Percentiles rank a stretch among this genome's conserved stretches.
Evolutionary conservation across 1,284 basidiomycete species (phyloP).

Genomic region (Phlebopus sp.): DNA sequence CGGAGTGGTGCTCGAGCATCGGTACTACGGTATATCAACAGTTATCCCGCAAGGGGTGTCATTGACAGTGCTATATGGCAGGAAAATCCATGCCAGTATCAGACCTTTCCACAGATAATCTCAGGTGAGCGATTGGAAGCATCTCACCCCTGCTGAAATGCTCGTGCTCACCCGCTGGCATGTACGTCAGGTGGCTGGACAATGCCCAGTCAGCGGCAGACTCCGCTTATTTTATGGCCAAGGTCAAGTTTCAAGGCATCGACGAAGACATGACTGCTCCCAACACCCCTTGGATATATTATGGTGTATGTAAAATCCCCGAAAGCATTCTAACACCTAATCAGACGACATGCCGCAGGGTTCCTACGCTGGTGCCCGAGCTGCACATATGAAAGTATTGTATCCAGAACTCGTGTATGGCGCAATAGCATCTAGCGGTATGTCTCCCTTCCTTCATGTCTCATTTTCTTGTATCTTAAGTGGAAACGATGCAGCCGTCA

Average conservation of each 20-base stretch:
- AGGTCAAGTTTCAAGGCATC: conserved; percentile 74
- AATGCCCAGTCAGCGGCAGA: conserved; percentile 92
- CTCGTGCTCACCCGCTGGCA: conserved; percentile 11
- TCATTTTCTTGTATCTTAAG: neutral
- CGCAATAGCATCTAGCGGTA: conserved; percentile 87
- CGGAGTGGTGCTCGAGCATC: conserved; percentile 89
- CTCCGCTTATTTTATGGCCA: conserved; percentile 86
- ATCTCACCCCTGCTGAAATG: neutral
- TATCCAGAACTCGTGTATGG: conserved; percentile 90
- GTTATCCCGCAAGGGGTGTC: neutral
- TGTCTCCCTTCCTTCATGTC: conserved; percentile 23
- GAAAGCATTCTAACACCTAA: neutral
- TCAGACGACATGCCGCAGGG: conserved; percentile 44
- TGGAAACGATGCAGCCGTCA: conserved; percentile 53
- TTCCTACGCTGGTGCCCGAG: conserved; percentile 90
- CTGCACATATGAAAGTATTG: conserved; percentile 87
- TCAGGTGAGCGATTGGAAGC: conserved; percentile 46
- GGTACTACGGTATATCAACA: conserved; percentile 68
- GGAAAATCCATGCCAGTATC: conserved; percentile 80
- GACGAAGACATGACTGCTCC: conserved; percentile 67
- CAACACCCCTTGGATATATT: conserved; percentile 88
- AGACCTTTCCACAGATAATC: conserved; percentile 77
- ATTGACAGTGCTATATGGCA: conserved; percentile 28
- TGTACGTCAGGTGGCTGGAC: conserved; percentile 67
- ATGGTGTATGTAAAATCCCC: conserved; percentile 68